Evolutionary conservation across 768 basidiomycete genomes (phyloP), one percentile per base, ranked within the genome.

Genomic region (Trametes sanguinea): DNA sequence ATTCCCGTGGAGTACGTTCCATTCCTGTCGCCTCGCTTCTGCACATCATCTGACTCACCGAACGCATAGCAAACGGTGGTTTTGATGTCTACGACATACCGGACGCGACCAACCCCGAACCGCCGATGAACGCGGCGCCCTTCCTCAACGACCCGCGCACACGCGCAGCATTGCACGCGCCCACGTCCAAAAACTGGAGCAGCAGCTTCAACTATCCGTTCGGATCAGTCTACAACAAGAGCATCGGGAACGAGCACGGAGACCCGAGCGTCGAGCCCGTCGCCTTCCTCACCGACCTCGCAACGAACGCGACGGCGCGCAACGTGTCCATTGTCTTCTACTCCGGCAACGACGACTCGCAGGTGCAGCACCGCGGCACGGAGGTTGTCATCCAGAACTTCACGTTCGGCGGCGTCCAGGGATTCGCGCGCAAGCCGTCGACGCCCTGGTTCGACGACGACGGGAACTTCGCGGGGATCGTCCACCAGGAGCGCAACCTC

Each of bases 371-470:
- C 66, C 73, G 78, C 27, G 81, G 85, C 13, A 84, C 85, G 43
- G 83, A 89, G 51, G 22, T 47, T 17, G 51, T 61, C 57, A 45
- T 57, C 7, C 47, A 90, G 85, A 92, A 92, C 68, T 88, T 87
- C 39, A 89, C 89, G 0, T 92, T 90, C 65, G 89, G 87, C 33
- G 89, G 87, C 13, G 84, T 85, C 39, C 87, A 84, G 71, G 89
- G 89, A 3, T 92, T 92, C 71, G 84, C 86, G 11, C 78, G 82
- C 45, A 80, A 81, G 62, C 89, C 89, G 0, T 80, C 85, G 2
- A 90, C 89, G 0, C 81, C 85, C 1, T 91, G 88, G 87, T 76
- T 74, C 57, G 83, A 85, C 54, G 86, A 88, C 58, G 69, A 71
- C 1, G 83, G 84, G 17, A 75, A 83, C 55, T 80, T 84, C 54